Evolutionary conservation across 208 protist genomes (phyloP).

Genomic region (Leishmania braziliensis): DNA sequence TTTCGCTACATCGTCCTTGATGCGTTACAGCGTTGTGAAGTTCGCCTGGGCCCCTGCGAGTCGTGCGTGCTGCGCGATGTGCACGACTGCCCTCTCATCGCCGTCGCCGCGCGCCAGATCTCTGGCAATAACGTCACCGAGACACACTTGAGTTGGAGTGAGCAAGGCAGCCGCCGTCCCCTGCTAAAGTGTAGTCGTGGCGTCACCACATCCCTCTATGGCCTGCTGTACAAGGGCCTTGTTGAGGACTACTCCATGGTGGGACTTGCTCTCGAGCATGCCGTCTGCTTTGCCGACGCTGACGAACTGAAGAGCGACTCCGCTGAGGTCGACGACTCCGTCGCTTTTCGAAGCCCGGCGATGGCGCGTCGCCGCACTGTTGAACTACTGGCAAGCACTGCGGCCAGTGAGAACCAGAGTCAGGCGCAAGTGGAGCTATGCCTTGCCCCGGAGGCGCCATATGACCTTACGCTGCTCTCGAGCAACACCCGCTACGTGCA

Average conservation of each 20-base stretch:
- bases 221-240: constrained; percentile 62
- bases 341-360: neutral
- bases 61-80: constrained; percentile 51
- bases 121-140: constrained; percentile 15
- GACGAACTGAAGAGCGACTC: neutral
- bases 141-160: constrained; percentile 24
- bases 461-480: constrained; percentile 55
- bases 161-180: constrained; percentile 1
- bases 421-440: constrained; percentile 28
- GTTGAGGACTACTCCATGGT: constrained; percentile 58
- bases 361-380: neutral
- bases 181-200: constrained; percentile 10
- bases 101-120: constrained; percentile 34
- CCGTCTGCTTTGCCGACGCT: constrained; percentile 1
- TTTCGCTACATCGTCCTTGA: constrained; percentile 67
- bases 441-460: constrained; percentile 60
- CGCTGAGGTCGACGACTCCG: neutral
- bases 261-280: constrained; percentile 57
- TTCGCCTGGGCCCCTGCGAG: constrained; percentile 67
- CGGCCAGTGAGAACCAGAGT: neutral
- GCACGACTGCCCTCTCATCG: constrained; percentile 38
- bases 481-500: constrained; percentile 59
- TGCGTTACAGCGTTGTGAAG: constrained; percentile 46
- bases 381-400: constrained; percentile 12
- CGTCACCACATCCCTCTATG: constrained; percentile 37